Evolutionary conservation across 2,329 filamentous ascomycete species (phyloP).

Genomic region (Botrytis hyacinthi): DNA sequence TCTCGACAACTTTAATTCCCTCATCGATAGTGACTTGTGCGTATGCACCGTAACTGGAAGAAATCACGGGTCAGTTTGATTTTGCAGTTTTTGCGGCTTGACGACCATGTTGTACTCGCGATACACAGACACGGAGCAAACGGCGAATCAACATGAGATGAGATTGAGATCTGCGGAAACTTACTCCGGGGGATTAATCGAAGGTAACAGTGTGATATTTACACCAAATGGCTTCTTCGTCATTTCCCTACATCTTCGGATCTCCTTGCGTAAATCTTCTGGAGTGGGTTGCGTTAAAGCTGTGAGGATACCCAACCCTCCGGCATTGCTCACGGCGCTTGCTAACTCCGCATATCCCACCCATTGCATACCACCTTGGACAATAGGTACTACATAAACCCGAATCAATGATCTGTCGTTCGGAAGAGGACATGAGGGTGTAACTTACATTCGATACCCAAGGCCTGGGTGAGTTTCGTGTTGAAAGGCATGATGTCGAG

Average conservation of each 20-base stretch:
- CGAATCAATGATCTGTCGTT: constrained; percentile 7
- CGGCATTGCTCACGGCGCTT: constrained; percentile 75
- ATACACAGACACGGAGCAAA: constrained; percentile 2
- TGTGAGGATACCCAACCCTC: constrained; percentile 78
- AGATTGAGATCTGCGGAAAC: constrained; percentile 6
- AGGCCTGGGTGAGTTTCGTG: constrained; percentile 41
- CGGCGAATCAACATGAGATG: constrained; percentile 16
- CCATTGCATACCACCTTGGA: constrained; percentile 87
- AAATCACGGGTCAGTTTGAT: constrained; percentile 3
- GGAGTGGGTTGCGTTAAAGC: constrained; percentile 91
- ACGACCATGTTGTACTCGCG: not conserved
- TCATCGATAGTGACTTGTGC: constrained; percentile 92
- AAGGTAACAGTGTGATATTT: constrained; percentile 90
- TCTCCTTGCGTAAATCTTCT: constrained; percentile 89
- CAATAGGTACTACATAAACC: constrained; percentile 62
- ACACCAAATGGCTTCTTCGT: constrained; percentile 82
- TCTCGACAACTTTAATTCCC: constrained; percentile 88
- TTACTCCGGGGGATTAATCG: constrained; percentile 78
- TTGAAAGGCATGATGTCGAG: constrained; percentile 40
- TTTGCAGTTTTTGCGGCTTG: constrained; percentile 4
- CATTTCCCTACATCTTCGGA: constrained; percentile 78
- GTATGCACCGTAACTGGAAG: constrained; percentile 69
- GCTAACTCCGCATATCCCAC: constrained; percentile 79
- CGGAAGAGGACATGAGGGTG: constrained; percentile 7
- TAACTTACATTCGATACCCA: constrained; percentile 43